Evolutionary conservation across 2,329 filamentous ascomycete genomes (phyloP).

Genomic region (Pseudopyricularia cyperi): DNA sequence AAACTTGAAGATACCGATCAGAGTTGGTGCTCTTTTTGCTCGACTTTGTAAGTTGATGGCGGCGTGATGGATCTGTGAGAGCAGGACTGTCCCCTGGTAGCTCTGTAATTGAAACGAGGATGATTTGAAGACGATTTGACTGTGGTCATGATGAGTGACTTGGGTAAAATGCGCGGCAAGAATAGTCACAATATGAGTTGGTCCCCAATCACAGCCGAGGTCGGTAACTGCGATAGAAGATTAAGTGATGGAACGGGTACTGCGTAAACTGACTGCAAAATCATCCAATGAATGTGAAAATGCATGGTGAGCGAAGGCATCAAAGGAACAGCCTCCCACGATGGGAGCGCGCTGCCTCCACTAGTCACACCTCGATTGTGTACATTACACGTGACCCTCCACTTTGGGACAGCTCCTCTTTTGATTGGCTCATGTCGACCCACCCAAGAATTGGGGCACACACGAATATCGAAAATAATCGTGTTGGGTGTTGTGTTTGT

Average conservation of each 20-base stretch:
- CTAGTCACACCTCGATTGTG: not conserved
- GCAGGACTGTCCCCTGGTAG: not conserved
- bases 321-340: not conserved
- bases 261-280: too few species aligned
- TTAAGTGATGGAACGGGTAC: too few species aligned
- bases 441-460: constrained; percentile 1
- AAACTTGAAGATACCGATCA: not conserved
- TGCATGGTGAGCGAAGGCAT: too few species aligned
- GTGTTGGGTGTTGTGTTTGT: not conserved
- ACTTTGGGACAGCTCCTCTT: not conserved
- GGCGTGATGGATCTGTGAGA: not conserved
- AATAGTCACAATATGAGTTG: too few species aligned
- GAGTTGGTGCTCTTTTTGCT: not conserved
- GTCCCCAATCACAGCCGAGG: too few species aligned
- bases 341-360: not conserved
- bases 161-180: too few species aligned
- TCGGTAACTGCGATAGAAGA: too few species aligned
- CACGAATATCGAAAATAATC: constrained; percentile 1
- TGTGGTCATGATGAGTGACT: not conserved
- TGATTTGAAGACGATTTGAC: not conserved
- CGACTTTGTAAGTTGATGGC: not conserved
- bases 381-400: not conserved
- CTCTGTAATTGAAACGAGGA: constrained; percentile 2
- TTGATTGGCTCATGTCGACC: not conserved
- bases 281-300: too few species aligned